Percentiles rank a stretch among this genome's conserved stretches.
phyloP scores from a whole-genome alignment of 257 asterid genomes.

The Plantago major region DNA sequence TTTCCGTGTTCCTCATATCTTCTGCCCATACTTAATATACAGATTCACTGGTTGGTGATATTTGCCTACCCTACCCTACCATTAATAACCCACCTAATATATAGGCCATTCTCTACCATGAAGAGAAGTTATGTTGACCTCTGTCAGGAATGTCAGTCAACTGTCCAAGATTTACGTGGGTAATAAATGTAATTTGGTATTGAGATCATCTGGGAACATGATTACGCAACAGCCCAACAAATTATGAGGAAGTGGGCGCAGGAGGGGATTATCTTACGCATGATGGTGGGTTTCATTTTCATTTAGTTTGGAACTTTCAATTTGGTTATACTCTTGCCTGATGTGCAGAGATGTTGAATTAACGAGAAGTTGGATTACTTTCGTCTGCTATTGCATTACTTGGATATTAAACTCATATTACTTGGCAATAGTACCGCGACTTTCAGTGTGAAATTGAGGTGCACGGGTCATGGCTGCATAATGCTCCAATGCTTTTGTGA shows the following conservation, averaged over 20 bases:
- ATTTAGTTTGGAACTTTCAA: neutral
- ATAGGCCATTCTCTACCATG: no score
- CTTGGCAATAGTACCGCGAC: slow-evolving; percentile 62
- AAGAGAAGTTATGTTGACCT: no score
- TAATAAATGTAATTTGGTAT: no score
- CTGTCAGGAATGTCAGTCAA: no score
- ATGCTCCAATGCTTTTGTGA: slow-evolving; percentile 69
- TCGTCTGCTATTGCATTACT: slow-evolving; percentile 68
- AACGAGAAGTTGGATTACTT: slow-evolving; percentile 77
- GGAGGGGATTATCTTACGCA: no score
- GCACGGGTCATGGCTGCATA: slow-evolving; percentile 87
- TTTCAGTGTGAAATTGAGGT: slow-evolving; percentile 59
- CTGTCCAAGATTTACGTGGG: no score
- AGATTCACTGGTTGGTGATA: neutral
- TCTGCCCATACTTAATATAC: neutral
- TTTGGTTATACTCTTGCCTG: slow-evolving; percentile 9
- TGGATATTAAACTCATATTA: slow-evolving; percentile 69
- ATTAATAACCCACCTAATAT: no score
- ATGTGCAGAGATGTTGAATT: slow-evolving; percentile 68
- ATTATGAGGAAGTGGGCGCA: no score
- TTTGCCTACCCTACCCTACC: no score
- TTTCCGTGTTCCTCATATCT: neutral
- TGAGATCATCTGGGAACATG: no score
- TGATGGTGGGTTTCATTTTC: no score
- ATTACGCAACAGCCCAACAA: no score